phyloP scores from a whole-genome alignment of 2,329 filamentous ascomycete species.

The Emmonsiellopsis sp. region DNA sequence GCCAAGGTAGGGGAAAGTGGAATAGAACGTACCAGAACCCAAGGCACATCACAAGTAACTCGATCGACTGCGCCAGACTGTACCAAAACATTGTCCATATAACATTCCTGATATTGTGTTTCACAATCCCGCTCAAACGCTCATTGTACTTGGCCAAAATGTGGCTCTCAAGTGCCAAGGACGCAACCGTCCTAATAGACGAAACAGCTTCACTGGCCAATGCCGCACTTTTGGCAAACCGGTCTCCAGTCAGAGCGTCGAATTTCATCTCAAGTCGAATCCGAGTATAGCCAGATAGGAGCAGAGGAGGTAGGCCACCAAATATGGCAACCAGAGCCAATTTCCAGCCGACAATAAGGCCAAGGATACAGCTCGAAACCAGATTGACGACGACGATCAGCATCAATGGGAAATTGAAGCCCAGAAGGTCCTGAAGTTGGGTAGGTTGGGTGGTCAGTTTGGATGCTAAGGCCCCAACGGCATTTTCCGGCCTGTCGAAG shows the following conservation, averaged over 20 bases:
- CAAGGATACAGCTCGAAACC: constrained; percentile 56
- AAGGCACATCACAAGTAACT: constrained; percentile 3
- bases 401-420: constrained; percentile 71
- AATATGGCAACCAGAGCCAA: constrained; percentile 57
- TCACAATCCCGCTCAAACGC: constrained; percentile 17
- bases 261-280: constrained; percentile 43
- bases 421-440: constrained; percentile 47
- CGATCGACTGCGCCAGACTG: constrained; percentile 22
- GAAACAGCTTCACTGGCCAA: constrained; percentile 44
- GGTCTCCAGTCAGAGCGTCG: constrained; percentile 35
- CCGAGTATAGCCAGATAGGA: constrained; percentile 24
- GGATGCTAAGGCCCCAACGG: constrained; percentile 55
- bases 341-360: constrained; percentile 69
- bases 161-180: constrained; percentile 39
- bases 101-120: constrained; percentile 15
- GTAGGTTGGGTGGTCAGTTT: constrained; percentile 75
- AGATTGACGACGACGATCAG: constrained; percentile 68
- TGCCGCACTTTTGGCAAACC: constrained; percentile 41
- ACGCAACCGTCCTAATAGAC: constrained; percentile 43
- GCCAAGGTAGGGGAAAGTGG: constrained; percentile 35
- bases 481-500: constrained; percentile 16
- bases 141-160: constrained; percentile 30
- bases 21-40: constrained; percentile 1
- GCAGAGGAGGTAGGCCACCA: constrained; percentile 33
- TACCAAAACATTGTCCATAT: constrained; percentile 23